phyloP scores from a whole-genome alignment of 2,329 filamentous ascomycete genomes.

The Fusarium decemcellulare region DNA sequence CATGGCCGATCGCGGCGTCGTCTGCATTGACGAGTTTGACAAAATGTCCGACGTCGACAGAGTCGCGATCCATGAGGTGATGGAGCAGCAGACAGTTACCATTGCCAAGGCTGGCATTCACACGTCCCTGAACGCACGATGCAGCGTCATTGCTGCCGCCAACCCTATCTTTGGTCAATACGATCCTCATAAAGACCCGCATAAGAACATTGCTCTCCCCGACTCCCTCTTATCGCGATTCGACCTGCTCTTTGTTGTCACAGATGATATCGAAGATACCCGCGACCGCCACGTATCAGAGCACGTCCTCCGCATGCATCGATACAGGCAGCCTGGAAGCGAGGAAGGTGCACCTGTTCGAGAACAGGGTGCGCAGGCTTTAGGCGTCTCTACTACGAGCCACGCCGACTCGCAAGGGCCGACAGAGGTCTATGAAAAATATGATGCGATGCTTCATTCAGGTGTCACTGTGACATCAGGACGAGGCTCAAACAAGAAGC shows the following conservation, averaged over 20 bases:
- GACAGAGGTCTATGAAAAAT: conserved; percentile 96
- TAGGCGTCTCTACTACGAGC: conserved; percentile 89
- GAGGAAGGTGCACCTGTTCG: conserved; percentile 96
- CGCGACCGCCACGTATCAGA: conserved; percentile 93
- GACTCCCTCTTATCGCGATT: conserved; percentile 98
- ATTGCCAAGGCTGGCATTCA: conserved; percentile 99
- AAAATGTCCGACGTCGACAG: conserved; percentile 99
- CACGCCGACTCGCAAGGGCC: conserved; percentile 80
- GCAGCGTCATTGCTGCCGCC: conserved; percentile 95
- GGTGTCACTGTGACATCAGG: conserved; percentile 85
- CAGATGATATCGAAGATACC: conserved; percentile 96
- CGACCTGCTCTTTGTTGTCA: conserved; percentile 97
- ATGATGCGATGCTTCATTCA: conserved; percentile 94
- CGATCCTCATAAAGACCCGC: conserved; percentile 97
- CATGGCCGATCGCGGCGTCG: conserved; percentile 94
- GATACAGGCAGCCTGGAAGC: conserved; percentile 91
- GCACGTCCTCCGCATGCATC: conserved; percentile 97
- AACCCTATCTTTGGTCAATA: conserved; percentile 99
- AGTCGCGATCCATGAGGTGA: conserved; percentile 99
- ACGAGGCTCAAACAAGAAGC: conserved; percentile 80
- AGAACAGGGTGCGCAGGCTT: conserved; percentile 85
- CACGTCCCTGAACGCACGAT: conserved; percentile 95
- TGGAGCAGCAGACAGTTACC: conserved; percentile 99
- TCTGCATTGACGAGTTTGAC: conserved; percentile 99
- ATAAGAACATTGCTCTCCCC: conserved; percentile 97